Evolutionary conservation across 2,329 filamentous ascomycete genomes (phyloP).

Genomic region (Hymenotorrendiella dingleyae): DNA sequence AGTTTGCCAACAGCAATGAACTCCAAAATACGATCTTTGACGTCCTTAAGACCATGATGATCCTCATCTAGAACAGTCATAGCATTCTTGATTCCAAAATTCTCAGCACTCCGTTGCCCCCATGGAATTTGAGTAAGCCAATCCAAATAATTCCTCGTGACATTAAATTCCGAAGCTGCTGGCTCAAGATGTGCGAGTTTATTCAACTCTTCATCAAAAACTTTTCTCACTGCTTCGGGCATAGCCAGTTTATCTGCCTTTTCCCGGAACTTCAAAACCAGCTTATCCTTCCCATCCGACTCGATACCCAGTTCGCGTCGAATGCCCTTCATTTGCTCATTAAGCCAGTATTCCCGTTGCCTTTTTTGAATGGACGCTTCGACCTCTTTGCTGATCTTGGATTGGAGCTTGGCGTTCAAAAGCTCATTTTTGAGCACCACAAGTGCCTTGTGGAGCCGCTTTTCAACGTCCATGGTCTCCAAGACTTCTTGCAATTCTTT

Average conservation of each 20-base stretch:
- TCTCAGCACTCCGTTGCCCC: constrained; percentile 92
- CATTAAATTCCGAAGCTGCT: constrained; percentile 95
- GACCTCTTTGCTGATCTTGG: constrained; percentile 96
- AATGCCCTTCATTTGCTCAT: constrained; percentile 99
- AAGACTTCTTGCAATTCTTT: constrained; percentile 89
- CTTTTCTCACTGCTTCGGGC: constrained; percentile 93
- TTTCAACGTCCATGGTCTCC: constrained; percentile 82
- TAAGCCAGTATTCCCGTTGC: constrained; percentile 95
- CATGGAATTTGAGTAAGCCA: constrained; percentile 98
- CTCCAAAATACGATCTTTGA: constrained; percentile 96
- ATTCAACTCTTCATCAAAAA: constrained; percentile 97
- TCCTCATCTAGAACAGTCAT: constrained; percentile 90
- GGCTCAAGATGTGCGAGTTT: constrained; percentile 94
- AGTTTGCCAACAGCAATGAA: constrained; percentile 98
- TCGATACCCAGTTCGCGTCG: constrained; percentile 92
- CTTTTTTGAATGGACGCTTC: constrained; percentile 96
- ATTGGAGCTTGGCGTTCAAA: constrained; percentile 95
- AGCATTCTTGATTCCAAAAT: constrained; percentile 91
- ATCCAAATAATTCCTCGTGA: constrained; percentile 95
- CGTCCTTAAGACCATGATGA: constrained; percentile 93
- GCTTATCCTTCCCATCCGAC: constrained; percentile 95
- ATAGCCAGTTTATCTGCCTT: constrained; percentile 91
- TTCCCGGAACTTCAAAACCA: constrained; percentile 95
- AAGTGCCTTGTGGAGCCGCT: constrained; percentile 84
- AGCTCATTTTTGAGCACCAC: constrained; percentile 95